These are phyloP conservation scores for Friedmanniomyces endolithicus DNA, from an alignment of 495 filamentous ascomycete genomes.

Conservation along the genomic window DNA sequence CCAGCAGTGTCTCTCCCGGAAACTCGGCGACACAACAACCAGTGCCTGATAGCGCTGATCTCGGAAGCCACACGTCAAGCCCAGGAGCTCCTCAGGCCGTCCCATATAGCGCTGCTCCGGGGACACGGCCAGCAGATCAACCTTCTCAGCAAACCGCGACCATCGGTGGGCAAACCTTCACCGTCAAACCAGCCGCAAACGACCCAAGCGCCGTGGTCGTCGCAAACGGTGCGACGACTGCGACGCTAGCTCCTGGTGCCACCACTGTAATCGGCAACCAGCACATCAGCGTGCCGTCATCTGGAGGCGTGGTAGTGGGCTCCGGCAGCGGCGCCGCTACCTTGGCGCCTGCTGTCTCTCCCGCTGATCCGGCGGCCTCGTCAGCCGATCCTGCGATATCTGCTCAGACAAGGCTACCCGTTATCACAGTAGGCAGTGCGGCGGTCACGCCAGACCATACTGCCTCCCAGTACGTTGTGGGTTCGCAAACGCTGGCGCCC, in stretches of 20 bases:
- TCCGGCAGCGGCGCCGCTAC: neutral
- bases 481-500: too few relatives aligned
- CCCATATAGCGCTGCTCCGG: too few relatives aligned
- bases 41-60: too few relatives aligned
- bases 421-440: neutral
- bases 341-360: neutral
- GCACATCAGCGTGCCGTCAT: neutral
- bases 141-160: neutral
- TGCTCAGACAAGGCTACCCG: neutral
- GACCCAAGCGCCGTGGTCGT: neutral
- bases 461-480: slow-evolving; percentile 6
- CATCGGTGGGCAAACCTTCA: neutral
- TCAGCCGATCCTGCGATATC: too few relatives aligned
- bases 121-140: neutral
- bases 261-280: neutral
- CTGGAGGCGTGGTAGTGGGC: neutral
- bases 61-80: too few relatives aligned
- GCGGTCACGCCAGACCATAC: neutral
- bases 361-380: neutral
- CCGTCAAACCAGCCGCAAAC: neutral
- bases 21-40: too few relatives aligned
- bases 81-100: too few relatives aligned
- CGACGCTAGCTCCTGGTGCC: neutral
- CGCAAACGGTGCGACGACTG: neutral
- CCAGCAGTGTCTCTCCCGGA: neutral